phyloP scores from a whole-genome alignment of 2,329 filamentous ascomycete species.

The Aspergillus floridensis region DNA sequence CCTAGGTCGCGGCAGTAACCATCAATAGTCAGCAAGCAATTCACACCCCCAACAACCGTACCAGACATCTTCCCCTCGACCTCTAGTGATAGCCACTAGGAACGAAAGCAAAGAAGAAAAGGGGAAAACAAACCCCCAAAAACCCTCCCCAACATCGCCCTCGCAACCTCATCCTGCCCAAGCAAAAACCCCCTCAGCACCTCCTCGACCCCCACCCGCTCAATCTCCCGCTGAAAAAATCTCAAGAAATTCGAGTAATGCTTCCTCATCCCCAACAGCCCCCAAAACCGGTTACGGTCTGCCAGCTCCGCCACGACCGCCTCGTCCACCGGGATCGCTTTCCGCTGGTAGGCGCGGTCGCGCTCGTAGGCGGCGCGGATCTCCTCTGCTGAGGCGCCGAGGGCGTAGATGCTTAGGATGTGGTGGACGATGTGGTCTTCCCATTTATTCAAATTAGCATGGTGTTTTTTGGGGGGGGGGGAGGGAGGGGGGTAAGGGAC shows the following conservation, averaged over 20 bases:
- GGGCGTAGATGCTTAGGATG: slow-evolving; percentile 71
- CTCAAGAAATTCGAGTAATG: slow-evolving; percentile 71
- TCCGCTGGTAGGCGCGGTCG: slow-evolving; percentile 67
- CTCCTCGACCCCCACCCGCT: slow-evolving; percentile 58
- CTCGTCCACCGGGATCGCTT: slow-evolving; percentile 48
- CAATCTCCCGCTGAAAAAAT: slow-evolving; percentile 75
- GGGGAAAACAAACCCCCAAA: slow-evolving; percentile 54
- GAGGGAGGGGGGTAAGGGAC: slow-evolving; percentile 1
- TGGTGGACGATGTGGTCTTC: slow-evolving; percentile 75
- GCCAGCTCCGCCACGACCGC: slow-evolving; percentile 55
- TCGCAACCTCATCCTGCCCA: slow-evolving; percentile 57
- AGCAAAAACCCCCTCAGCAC: slow-evolving; percentile 69
- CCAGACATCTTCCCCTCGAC: not conserved
- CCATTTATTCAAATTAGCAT: not conserved
- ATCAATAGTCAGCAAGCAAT: too few species aligned
- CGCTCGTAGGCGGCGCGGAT: slow-evolving; percentile 64
- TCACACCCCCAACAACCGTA: too few species aligned
- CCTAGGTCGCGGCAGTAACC: slow-evolving; percentile 40
- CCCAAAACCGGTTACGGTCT: slow-evolving; percentile 56
- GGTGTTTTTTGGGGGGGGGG: too few species aligned
- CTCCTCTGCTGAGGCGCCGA: slow-evolving; percentile 61
- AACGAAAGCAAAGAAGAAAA: not conserved
- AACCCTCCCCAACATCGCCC: slow-evolving; percentile 67
- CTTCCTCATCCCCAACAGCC: slow-evolving; percentile 61
- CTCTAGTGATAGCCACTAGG: too few species aligned